Evolutionary conservation across 1,139 yeast genomes (phyloP).

Genomic region (Diutina ranongensis): DNA sequence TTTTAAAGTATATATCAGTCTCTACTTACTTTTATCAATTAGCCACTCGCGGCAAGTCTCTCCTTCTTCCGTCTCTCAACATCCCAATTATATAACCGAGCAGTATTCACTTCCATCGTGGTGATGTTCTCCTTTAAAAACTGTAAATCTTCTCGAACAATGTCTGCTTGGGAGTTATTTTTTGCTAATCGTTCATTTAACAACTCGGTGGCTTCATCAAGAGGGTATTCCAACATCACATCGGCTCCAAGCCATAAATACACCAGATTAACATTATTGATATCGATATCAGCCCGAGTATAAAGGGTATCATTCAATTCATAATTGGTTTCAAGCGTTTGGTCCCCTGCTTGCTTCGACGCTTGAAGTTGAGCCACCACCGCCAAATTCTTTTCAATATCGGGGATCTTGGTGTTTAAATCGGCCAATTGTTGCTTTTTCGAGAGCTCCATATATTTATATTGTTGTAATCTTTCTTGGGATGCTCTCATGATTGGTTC

Average conservation of each 20-base stretch:
- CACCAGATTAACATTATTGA: slow-evolving; percentile 38
- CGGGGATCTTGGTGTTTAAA: slow-evolving; percentile 72
- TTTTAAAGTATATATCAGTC: too few relatives aligned
- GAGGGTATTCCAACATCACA: slow-evolving; percentile 90
- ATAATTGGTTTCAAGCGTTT: slow-evolving; percentile 56
- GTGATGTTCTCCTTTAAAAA: slow-evolving; percentile 87
- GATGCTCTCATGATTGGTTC: slow-evolving; percentile 56
- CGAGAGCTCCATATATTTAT: slow-evolving; percentile 80
- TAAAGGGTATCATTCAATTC: slow-evolving; percentile 89
- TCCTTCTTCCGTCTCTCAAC: slow-evolving; percentile 56
- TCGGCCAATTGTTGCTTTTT: slow-evolving; percentile 60
- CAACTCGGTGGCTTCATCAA: slow-evolving; percentile 73
- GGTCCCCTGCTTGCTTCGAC: slow-evolving; percentile 21
- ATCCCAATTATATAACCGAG: slow-evolving; percentile 92
- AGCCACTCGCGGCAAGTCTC: not conserved
- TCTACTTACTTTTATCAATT: not conserved
- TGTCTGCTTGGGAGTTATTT: slow-evolving; percentile 46
- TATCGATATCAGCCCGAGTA: slow-evolving; percentile 65
- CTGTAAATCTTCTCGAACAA: slow-evolving; percentile 76
- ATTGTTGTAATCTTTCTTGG: slow-evolving; percentile 72
- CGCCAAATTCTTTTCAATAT: slow-evolving; percentile 71
- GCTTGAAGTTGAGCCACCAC: slow-evolving; percentile 52
- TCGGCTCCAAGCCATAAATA: slow-evolving; percentile 95
- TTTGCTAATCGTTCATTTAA: slow-evolving; percentile 50
- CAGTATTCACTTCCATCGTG: slow-evolving; percentile 96